Percentiles rank a stretch among this genome's conserved stretches.
phyloP scores from a whole-genome alignment of 1,139 yeast genomes.

The Blastobotrys capitulatus region DNA sequence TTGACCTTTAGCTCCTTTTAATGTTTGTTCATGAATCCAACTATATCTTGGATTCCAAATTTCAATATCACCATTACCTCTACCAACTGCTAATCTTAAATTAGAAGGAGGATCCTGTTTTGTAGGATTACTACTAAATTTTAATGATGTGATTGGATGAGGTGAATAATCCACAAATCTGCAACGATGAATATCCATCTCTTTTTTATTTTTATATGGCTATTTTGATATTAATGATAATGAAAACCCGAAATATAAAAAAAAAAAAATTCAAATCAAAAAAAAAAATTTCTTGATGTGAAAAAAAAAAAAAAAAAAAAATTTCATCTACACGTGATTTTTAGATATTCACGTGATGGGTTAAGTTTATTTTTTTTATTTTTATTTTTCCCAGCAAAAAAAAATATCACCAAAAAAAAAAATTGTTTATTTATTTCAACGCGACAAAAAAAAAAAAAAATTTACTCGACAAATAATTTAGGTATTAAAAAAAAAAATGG shows the following conservation, averaged over 20 bases:
- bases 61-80: conserved; percentile 93
- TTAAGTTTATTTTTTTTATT: too few species aligned
- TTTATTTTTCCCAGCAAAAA: too few species aligned
- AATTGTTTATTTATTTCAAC: background rate
- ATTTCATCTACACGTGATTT: background rate
- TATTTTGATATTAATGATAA: background rate
- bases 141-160: conserved; percentile 74
- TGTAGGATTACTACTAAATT: conserved; percentile 66
- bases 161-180: conserved; percentile 89
- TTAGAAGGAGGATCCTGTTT: conserved; percentile 52
- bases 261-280: background rate
- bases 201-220: conserved; percentile 5
- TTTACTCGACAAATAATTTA: too few species aligned
- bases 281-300: background rate
- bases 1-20: conserved; percentile 76
- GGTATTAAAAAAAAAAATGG: background rate
- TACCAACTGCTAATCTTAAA: conserved; percentile 81
- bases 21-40: conserved; percentile 52
- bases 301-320: background rate
- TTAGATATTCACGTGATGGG: background rate
- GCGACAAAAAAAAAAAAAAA: too few species aligned
- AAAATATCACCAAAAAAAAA: background rate
- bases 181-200: conserved; percentile 89
- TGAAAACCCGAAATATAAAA: too few species aligned
- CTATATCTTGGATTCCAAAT: conserved; percentile 83